Evolutionary conservation across 1,284 basidiomycete genomes (phyloP).

Genomic region (Ceratobasidium sp.): DNA sequence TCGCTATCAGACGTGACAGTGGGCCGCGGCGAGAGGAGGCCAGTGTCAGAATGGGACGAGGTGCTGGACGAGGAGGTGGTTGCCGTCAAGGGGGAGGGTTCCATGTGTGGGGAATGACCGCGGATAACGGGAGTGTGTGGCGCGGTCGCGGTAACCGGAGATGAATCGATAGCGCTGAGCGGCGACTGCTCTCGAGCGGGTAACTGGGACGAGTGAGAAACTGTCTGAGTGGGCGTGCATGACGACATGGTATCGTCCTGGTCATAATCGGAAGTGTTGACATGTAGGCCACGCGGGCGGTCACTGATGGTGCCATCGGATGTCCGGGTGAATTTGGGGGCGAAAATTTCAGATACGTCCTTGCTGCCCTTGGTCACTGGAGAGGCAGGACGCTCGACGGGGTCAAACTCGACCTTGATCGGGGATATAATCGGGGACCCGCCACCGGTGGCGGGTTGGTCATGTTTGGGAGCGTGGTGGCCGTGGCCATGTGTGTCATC

Average conservation of each 20-base stretch:
- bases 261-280: constrained; percentile 7
- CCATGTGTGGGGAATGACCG: neutral
- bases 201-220: constrained; percentile 14
- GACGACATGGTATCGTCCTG: constrained; percentile 32
- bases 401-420: constrained; percentile 8
- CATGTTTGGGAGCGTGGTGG: constrained; percentile 5
- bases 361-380: constrained; percentile 19
- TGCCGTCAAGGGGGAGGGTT: constrained; percentile 18
- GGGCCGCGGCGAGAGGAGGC: neutral
- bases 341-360: neutral
- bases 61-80: constrained; percentile 11
- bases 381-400: neutral
- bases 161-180: neutral
- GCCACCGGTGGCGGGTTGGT: constrained; percentile 17
- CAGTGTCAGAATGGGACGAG: constrained; percentile 19
- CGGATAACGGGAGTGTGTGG: constrained; percentile 8
- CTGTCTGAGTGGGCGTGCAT: constrained; percentile 33
- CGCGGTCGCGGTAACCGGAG: neutral
- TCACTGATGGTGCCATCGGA: neutral
- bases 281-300: constrained; percentile 2
- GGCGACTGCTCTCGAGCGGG: constrained; percentile 7
- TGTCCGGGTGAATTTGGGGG: neutral
- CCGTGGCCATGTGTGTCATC: neutral
- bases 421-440: neutral
- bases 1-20: constrained; percentile 3